Evolutionary conservation across 139 green algal species (phyloP).

Genomic region (Auxenochlorella pyrenoidosa): DNA sequence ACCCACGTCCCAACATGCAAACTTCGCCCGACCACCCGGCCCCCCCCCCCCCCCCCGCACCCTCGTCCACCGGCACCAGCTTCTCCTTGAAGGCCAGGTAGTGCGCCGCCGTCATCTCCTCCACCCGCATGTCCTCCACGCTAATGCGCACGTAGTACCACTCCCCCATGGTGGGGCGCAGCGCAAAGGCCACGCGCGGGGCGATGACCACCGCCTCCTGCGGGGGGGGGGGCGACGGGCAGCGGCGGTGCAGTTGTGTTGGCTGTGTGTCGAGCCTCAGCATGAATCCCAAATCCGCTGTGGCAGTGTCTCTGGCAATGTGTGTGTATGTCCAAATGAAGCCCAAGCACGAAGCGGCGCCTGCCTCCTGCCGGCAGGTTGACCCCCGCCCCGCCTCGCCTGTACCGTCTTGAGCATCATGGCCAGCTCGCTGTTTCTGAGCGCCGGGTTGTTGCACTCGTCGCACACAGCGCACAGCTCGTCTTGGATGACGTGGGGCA

Average conservation of each 20-base stretch:
- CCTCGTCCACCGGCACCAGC: conserved; percentile 37
- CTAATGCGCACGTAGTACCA: conserved; percentile 58
- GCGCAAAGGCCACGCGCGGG: conserved; percentile 56
- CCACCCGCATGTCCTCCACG: conserved; percentile 58
- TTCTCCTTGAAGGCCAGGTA: conserved; percentile 84
- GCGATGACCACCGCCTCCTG: conserved; percentile 57
- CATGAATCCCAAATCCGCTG: too few relatives aligned
- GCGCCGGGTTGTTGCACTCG: conserved; percentile 22
- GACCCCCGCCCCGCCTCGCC: not conserved
- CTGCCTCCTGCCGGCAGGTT: too few relatives aligned
- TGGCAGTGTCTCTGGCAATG: not conserved
- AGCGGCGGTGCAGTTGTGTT: not conserved
- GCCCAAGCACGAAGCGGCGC: too few relatives aligned
- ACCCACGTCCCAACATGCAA: too few relatives aligned
- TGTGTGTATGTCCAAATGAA: not conserved
- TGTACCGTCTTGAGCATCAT: conserved; percentile 43
- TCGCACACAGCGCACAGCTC: conserved; percentile 48
- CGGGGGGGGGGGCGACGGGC: not conserved
- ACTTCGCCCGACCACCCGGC: not conserved
- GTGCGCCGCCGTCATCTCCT: conserved; percentile 60
- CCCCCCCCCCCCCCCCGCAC: not conserved
- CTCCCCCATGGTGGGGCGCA: conserved; percentile 55
- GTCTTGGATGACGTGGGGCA: conserved; percentile 55
- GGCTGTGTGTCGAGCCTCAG: too few relatives aligned
- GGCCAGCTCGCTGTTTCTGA: conserved; percentile 40